Evolutionary conservation across 2,329 filamentous ascomycete species (phyloP), one percentile per base, ranked within the genome.

Genomic region (Xylariaceae sp.): DNA sequence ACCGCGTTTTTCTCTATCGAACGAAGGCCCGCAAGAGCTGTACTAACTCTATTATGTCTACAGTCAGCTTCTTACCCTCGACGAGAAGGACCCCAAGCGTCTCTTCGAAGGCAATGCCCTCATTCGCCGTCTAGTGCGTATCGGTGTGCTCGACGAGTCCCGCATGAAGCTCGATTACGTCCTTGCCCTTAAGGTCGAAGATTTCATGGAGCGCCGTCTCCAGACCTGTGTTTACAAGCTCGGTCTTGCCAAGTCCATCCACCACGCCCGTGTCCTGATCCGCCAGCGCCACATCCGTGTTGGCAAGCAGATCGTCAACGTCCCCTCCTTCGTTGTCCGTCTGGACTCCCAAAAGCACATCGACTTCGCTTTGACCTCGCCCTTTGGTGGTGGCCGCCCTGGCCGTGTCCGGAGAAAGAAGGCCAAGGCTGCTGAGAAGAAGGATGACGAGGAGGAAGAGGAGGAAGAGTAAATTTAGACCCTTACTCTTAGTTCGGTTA

Each of bases 141-240:
- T 97, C 76, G 94, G 94, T 89, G 94, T 99, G 73, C 90, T 99
- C 73, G 94, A 99, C 77, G 94, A 99, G 84, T 92, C 92, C 76
- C 94, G 94, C 86, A 99, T 99, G 94, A 99, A 96, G 89, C 94
- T 99, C 85, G 94, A 99, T 96, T 96, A 99, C 88, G 94, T 99
- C 75, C 83, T 99, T 75, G 94, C 94, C 80, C 87, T 99, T 61
- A 95, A 96, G 85, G 88, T 95, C 72, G 94, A 99, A 81, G 94
- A 99, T 80, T 99, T 99, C 88, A 85, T 99, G 80, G 94, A 99
- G 88, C 92, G 94, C 72, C 92, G 94, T 79, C 92, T 97, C 68
- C 92, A 99, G 87, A 99, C 94, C 71, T 96, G 92, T 73, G 94
- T 99, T 77, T 97, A 96, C 88, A 97, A 99, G 89, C 92, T 99